Percentiles rank a stretch among this genome's conserved stretches.
Conservation (phyloP, 2,329 filamentous ascomycete species). For the Didymella sp. region DNA sequence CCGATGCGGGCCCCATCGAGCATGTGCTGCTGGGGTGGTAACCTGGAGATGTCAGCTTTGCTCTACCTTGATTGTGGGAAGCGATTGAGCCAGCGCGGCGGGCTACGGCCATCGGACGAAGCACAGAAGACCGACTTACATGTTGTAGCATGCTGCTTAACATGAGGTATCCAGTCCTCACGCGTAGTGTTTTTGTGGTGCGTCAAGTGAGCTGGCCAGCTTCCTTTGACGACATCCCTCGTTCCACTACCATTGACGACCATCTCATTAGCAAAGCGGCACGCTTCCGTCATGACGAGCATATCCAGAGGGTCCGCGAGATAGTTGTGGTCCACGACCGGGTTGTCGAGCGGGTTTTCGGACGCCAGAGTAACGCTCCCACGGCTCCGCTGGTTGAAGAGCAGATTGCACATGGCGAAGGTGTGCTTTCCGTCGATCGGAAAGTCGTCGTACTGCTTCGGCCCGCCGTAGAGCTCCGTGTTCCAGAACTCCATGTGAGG, state of each 20-base stretch:
- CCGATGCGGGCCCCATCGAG: slow-evolving; percentile 57
- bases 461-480: slow-evolving; percentile 67
- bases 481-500: slow-evolving; percentile 69
- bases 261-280: slow-evolving; percentile 66
- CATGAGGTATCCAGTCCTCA: slow-evolving; percentile 65
- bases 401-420: slow-evolving; percentile 65
- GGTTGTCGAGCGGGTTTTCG: slow-evolving; percentile 59
- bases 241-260: slow-evolving; percentile 65
- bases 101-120: background rate
- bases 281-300: slow-evolving; percentile 66
- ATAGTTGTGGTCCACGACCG: slow-evolving; percentile 66
- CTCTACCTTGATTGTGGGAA: too few relatives aligned
- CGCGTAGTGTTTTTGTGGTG: slow-evolving; percentile 62
- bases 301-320: slow-evolving; percentile 65
- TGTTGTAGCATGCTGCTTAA: slow-evolving; percentile 66
- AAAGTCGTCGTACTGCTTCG: slow-evolving; percentile 63
- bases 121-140: slow-evolving; percentile 51
- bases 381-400: slow-evolving; percentile 65
- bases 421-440: slow-evolving; percentile 62
- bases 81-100: too few relatives aligned
- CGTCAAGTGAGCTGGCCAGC: slow-evolving; percentile 61
- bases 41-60: slow-evolving; percentile 32
- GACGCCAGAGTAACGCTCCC: slow-evolving; percentile 62
- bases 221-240: slow-evolving; percentile 65
- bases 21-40: slow-evolving; percentile 65